Evolutionary conservation across 228 moss, liverwort and hornwort genomes (phyloP).

Genomic region (Sphagnum magellanicum): DNA sequence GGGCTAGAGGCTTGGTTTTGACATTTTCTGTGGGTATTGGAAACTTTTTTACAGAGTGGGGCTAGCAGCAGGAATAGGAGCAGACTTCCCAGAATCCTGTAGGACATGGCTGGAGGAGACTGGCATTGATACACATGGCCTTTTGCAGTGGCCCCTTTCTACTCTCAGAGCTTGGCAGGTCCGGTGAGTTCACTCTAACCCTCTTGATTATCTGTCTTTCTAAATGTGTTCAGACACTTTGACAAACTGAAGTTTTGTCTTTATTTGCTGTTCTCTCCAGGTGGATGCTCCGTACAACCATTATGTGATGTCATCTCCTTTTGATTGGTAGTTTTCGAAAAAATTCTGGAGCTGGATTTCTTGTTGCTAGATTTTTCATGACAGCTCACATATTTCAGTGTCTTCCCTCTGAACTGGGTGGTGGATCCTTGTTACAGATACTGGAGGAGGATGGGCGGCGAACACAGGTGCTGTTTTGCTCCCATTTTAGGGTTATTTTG

Average conservation of each 20-base stretch:
- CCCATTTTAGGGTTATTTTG: background rate
- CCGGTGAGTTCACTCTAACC: slow-evolving; percentile 26
- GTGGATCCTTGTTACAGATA: slow-evolving; percentile 18
- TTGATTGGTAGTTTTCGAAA: too few relatives aligned
- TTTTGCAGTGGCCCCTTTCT: slow-evolving; percentile 57
- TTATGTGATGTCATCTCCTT: background rate
- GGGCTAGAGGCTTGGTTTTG: slow-evolving; percentile 4
- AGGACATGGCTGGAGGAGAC: slow-evolving; percentile 59
- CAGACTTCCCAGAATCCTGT: slow-evolving; percentile 65
- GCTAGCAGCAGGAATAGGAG: slow-evolving; percentile 68
- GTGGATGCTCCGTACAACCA: background rate
- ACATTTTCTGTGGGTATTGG: slow-evolving; percentile 5
- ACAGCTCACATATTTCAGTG: background rate
- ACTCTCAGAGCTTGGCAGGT: slow-evolving; percentile 85
- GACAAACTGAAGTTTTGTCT: background rate
- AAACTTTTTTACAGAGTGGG: slow-evolving; percentile 51
- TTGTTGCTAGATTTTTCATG: background rate
- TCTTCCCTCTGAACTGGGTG: slow-evolving; percentile 4
- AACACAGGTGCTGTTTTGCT: slow-evolving; percentile 40
- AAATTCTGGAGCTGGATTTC: too few relatives aligned
- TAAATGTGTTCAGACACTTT: background rate
- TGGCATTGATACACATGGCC: slow-evolving; percentile 61
- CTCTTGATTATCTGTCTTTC: background rate
- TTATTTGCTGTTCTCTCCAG: background rate
- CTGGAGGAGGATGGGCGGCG: slow-evolving; percentile 55